Conservation (phyloP, 1,284 basidiomycete species). For the Sanghuangporus sanghuang region DNA sequence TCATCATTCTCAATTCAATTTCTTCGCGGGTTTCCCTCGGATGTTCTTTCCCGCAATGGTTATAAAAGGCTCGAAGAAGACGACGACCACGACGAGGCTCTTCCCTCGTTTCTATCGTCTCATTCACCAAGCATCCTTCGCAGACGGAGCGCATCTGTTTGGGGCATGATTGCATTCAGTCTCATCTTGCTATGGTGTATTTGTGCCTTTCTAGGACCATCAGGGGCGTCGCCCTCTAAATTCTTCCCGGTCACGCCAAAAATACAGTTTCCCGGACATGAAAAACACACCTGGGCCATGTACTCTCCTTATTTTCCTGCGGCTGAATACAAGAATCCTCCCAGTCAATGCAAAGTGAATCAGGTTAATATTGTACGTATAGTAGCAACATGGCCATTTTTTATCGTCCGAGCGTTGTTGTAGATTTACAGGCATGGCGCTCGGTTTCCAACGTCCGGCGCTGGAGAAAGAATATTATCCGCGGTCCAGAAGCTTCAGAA, state of each 20-base stretch:
- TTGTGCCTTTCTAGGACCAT: too few species aligned
- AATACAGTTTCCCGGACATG: slow-evolving; percentile 18
- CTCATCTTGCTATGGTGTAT: neutral
- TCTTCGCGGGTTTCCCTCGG: neutral
- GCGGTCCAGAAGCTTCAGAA: slow-evolving; percentile 50
- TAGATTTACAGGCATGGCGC: slow-evolving; percentile 84
- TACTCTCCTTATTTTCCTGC: slow-evolving; percentile 57
- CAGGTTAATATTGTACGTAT: slow-evolving; percentile 61
- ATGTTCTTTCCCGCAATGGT: neutral
- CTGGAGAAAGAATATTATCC: slow-evolving; percentile 39
- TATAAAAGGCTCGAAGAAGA: neutral
- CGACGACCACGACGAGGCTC: neutral
- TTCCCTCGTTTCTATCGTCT: neutral
- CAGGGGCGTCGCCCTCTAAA: neutral
- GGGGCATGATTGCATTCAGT: neutral
- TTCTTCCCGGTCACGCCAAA: slow-evolving; percentile 11
- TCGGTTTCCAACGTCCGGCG: slow-evolving; percentile 63
- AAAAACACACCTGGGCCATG: slow-evolving; percentile 43
- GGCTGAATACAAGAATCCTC: slow-evolving; percentile 41
- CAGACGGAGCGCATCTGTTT: neutral
- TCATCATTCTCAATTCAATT: neutral
- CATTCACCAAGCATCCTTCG: neutral
- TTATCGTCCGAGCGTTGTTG: slow-evolving; percentile 16
- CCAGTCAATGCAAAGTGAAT: slow-evolving; percentile 43
- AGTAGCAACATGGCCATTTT: slow-evolving; percentile 5